These are phyloP conservation scores for Ogataea allantospora DNA, from an alignment of 805 yeast species.

Conservation along the genomic window DNA sequence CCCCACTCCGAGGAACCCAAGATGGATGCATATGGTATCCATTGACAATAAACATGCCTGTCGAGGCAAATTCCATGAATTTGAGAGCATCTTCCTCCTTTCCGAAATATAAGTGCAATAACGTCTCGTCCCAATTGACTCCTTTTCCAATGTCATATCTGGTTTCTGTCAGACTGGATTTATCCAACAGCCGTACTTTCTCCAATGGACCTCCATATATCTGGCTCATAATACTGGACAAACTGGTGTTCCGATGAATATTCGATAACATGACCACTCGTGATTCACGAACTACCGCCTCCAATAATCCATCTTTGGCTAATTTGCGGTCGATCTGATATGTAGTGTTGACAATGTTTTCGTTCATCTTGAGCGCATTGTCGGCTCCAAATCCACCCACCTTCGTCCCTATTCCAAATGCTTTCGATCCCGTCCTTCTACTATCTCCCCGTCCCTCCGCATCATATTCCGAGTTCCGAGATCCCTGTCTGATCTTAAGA, in stretches of 20 bases:
- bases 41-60: conserved; percentile 57
- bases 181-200: conserved; percentile 36
- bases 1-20: conserved; percentile 39
- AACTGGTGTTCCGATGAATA: conserved; percentile 38
- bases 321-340: conserved; percentile 4
- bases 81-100: conserved; percentile 50
- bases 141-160: conserved; percentile 14
- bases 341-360: conserved; percentile 20
- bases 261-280: conserved; percentile 24
- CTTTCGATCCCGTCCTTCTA: conserved; percentile 10
- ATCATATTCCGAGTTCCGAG: conserved; percentile 12
- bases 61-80: conserved; percentile 50
- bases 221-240: conserved; percentile 51
- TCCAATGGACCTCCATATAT: conserved; percentile 72
- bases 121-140: conserved; percentile 26
- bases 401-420: conserved; percentile 4
- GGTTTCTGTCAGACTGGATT: conserved; percentile 16
- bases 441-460: conserved; percentile 9
- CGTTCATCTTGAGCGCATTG: conserved; percentile 20
- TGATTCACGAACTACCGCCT: conserved; percentile 11
- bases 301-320: conserved; percentile 10
- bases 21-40: conserved; percentile 48
- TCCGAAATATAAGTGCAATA: conserved; percentile 50
- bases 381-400: conserved; percentile 5
- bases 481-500: conserved; percentile 11